Evolutionary conservation across 1,284 basidiomycete species (phyloP).

Genomic region (Pterulicium gracile): DNA sequence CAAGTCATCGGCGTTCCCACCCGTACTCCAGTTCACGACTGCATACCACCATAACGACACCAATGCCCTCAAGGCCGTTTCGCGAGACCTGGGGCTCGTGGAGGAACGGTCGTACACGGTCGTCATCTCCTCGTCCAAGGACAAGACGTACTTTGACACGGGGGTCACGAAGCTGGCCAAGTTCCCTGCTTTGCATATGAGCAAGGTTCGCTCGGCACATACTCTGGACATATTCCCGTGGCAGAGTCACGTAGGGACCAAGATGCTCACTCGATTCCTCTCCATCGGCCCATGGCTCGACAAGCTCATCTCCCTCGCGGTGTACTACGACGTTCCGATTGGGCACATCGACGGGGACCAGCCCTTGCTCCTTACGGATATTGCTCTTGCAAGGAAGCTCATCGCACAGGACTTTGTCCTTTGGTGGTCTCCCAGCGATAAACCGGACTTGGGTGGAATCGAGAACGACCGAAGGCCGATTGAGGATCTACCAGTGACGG

Average conservation of each 20-base stretch:
- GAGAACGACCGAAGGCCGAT: slow-evolving; percentile 77
- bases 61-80: slow-evolving; percentile 80
- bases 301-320: slow-evolving; percentile 72
- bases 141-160: slow-evolving; percentile 77
- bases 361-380: slow-evolving; percentile 78
- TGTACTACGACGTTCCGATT: slow-evolving; percentile 89
- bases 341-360: slow-evolving; percentile 90
- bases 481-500: slow-evolving; percentile 79
- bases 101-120: slow-evolving; percentile 68
- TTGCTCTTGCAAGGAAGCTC: slow-evolving; percentile 85
- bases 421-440: slow-evolving; percentile 91
- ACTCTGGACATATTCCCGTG: slow-evolving; percentile 70
- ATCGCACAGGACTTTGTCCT: slow-evolving; percentile 83
- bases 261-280: slow-evolving; percentile 83
- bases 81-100: slow-evolving; percentile 72
- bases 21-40: slow-evolving; percentile 59
- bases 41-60: slow-evolving; percentile 74
- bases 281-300: slow-evolving; percentile 74
- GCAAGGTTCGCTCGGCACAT: slow-evolving; percentile 65
- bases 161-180: slow-evolving; percentile 64
- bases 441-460: slow-evolving; percentile 90
- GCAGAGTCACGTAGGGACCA: slow-evolving; percentile 61
- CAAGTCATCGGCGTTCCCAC: slow-evolving; percentile 57
- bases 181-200: slow-evolving; percentile 86
- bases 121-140: slow-evolving; percentile 81